These are phyloP conservation scores for Fraxinus xanthoxyloides DNA, from an alignment of 305 asterid species.

Conservation along the genomic window DNA sequence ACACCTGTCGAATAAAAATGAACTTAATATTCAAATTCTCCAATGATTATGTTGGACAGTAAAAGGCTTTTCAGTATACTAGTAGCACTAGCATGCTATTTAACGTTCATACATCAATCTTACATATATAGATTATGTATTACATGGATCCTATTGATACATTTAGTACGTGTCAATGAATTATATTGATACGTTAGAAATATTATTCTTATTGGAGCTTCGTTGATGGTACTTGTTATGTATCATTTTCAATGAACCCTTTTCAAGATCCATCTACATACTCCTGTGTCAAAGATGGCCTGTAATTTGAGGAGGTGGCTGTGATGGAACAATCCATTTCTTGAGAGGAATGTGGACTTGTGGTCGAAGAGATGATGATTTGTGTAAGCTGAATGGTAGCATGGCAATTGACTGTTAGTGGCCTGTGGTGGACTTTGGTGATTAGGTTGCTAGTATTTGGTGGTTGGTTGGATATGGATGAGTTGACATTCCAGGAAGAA, in stretches of 20 bases:
- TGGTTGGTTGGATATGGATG: background rate
- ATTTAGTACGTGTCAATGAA: background rate
- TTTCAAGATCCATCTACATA: too few species aligned
- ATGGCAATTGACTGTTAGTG: background rate
- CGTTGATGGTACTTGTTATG: background rate
- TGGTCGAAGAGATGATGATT: slow-evolving; percentile 6
- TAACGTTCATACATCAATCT: background rate
- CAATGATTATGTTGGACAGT: background rate
- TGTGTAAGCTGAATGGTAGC: background rate
- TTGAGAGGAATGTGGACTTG: background rate
- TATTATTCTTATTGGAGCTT: background rate
- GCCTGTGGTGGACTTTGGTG: background rate
- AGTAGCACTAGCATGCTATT: background rate
- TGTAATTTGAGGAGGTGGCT: background rate
- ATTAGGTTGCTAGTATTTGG: background rate
- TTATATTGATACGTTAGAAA: background rate
- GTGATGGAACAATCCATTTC: slow-evolving; percentile 1
- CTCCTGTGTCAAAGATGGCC: too few species aligned
- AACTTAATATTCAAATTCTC: background rate
- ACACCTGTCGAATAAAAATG: background rate
- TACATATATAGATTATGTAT: background rate
- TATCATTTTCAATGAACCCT: too few species aligned
- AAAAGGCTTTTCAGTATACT: background rate
- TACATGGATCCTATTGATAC: background rate
- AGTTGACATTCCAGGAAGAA: background rate